Evolutionary conservation across 2,329 filamentous ascomycete genomes (phyloP).

Genomic region (Colletotrichum scovillei): DNA sequence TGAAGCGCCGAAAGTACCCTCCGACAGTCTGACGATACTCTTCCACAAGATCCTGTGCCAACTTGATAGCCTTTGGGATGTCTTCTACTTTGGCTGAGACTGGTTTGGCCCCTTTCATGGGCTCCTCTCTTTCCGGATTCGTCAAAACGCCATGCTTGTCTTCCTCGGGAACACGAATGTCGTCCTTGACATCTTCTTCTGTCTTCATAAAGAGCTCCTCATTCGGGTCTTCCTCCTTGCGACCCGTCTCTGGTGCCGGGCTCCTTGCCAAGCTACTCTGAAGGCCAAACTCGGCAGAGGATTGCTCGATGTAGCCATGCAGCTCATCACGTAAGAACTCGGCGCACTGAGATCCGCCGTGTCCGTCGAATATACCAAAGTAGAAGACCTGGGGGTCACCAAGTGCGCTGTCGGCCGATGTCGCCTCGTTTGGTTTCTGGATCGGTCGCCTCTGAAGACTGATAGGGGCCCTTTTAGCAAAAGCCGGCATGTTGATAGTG

Average conservation of each 20-base stretch:
- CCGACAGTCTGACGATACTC: conserved; percentile 88
- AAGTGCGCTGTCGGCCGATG: conserved; percentile 78
- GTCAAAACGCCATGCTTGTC: conserved; percentile 47
- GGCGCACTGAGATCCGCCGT: conserved; percentile 90
- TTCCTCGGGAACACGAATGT: conserved; percentile 48
- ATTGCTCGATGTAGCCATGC: conserved; percentile 89
- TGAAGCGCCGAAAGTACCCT: conserved; percentile 94
- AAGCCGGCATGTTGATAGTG: conserved; percentile 91
- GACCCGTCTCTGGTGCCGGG: conserved; percentile 40
- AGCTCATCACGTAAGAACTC: conserved; percentile 86
- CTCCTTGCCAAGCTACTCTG: conserved; percentile 75
- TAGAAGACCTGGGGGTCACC: conserved; percentile 98
- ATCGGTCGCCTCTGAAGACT: conserved; percentile 60
- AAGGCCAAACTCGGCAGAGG: conserved; percentile 80
- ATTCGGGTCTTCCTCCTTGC: conserved; percentile 45
- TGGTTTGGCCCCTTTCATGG: conserved; percentile 52
- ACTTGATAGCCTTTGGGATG: conserved; percentile 69
- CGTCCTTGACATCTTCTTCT: conserved; percentile 55
- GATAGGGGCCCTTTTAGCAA: conserved; percentile 84
- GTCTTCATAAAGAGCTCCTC: conserved; percentile 60
- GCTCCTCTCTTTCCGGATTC: conserved; percentile 49
- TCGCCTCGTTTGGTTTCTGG: conserved; percentile 68
- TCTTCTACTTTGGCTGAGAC: conserved; percentile 65
- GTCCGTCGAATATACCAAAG: conserved; percentile 96
- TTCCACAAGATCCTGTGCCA: conserved; percentile 78